Percentiles rank a stretch among this genome's conserved stretches.
Evolutionary conservation across 768 basidiomycete species (phyloP).

Genomic region (Russula dissimulans): DNA sequence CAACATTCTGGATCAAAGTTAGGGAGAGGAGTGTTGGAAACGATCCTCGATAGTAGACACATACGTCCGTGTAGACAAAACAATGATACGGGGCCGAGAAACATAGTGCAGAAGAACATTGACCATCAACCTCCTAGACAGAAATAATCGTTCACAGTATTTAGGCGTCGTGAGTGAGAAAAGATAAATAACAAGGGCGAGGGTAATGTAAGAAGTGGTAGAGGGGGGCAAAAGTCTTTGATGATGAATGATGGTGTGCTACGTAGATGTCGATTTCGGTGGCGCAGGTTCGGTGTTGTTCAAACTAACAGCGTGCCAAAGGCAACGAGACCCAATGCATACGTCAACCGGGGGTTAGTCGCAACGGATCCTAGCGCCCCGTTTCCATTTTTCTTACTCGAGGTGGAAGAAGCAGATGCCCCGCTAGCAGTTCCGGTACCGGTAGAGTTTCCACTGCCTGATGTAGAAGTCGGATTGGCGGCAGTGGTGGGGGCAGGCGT

Average conservation of each 20-base stretch:
- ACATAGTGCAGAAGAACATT: background rate
- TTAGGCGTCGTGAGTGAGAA: background rate
- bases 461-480: background rate
- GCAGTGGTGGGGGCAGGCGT: conserved; percentile 6
- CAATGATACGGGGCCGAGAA: background rate
- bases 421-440: background rate
- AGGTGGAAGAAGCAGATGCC: background rate
- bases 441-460: background rate
- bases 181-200: background rate
- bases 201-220: background rate
- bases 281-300: background rate
- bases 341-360: background rate
- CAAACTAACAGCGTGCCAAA: conserved; percentile 8
- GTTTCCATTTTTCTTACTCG: background rate
- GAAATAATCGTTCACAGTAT: conserved; percentile 7
- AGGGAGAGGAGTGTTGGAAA: background rate
- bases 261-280: background rate
- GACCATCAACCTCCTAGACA: background rate
- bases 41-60: background rate
- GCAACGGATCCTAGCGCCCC: background rate
- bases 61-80: background rate
- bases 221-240: background rate
- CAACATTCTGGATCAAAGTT: background rate
- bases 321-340: background rate
- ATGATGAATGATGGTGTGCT: background rate